Conservation (phyloP, 352 stramenopile genomes). For the Globisporangium barbulae region DNA sequence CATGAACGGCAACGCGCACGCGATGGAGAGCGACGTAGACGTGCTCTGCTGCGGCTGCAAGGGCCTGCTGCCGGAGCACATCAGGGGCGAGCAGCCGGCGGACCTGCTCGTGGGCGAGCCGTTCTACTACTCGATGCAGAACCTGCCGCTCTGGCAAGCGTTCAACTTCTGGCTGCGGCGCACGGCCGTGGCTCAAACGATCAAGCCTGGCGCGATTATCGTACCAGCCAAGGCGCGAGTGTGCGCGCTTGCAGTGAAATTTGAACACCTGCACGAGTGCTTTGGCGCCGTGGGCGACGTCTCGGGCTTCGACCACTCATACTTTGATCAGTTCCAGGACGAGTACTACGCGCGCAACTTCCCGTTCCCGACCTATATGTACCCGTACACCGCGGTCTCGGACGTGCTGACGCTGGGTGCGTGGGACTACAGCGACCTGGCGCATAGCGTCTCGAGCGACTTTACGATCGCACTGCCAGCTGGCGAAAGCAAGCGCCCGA, state of each 20-base stretch:
- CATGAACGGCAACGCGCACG: constrained; percentile 37
- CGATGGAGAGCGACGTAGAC: constrained; percentile 26
- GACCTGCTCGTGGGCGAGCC: constrained; percentile 69
- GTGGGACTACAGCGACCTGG: constrained; percentile 40
- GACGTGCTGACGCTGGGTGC: constrained; percentile 42
- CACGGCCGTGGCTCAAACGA: constrained; percentile 38
- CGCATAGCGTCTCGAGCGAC: constrained; percentile 30
- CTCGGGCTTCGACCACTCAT: constrained; percentile 66
- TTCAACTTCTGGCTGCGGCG: constrained; percentile 84
- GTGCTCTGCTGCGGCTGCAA: constrained; percentile 74
- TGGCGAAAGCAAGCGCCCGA: constrained; percentile 18
- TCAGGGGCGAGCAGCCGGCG: constrained; percentile 43
- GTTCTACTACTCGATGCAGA: constrained; percentile 89
- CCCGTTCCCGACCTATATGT: constrained; percentile 82
- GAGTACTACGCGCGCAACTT: constrained; percentile 73
- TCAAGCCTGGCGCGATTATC: constrained; percentile 39
- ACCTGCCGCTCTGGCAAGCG: constrained; percentile 73
- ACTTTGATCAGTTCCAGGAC: constrained; percentile 72
- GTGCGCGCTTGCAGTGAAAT: constrained; percentile 55
- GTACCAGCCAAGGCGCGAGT: constrained; percentile 51
- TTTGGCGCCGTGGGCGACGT: constrained; percentile 72
- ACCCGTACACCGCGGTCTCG: constrained; percentile 43
- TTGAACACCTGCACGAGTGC: constrained; percentile 73
- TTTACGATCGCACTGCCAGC: constrained; percentile 17
- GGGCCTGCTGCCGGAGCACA: constrained; percentile 50